phyloP scores from a whole-genome alignment of 495 filamentous ascomycete genomes.

The Entonaema liquescens region DNA sequence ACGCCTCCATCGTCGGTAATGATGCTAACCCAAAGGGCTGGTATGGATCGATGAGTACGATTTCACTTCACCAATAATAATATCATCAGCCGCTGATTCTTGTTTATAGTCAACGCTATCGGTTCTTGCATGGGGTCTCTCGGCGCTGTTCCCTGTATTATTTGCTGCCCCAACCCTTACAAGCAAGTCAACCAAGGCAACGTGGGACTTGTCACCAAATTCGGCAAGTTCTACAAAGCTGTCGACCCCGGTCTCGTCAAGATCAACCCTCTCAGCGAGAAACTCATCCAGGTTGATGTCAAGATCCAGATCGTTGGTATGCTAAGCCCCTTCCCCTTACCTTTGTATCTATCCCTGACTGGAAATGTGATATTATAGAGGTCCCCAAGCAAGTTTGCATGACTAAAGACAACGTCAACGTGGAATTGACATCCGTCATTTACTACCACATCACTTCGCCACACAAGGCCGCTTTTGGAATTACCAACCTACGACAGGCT shows the following conservation, averaged over 20 bases:
- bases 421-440: constrained; percentile 94
- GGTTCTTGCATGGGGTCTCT: constrained; percentile 79
- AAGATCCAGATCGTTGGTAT: constrained; percentile 96
- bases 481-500: constrained; percentile 91
- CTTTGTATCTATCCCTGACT: not conserved
- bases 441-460: constrained; percentile 98
- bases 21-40: constrained; percentile 82
- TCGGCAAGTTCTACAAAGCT: constrained; percentile 94
- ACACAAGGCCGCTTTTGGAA: constrained; percentile 97
- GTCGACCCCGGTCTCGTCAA: constrained; percentile 98
- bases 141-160: constrained; percentile 91
- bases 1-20: constrained; percentile 78
- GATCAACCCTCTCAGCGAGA: constrained; percentile 96
- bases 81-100: constrained; percentile 7
- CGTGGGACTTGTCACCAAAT: constrained; percentile 93
- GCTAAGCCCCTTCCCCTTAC: constrained; percentile 34
- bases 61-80: not conserved
- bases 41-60: constrained; percentile 89
- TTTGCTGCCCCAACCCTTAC: constrained; percentile 95
- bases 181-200: constrained; percentile 92
- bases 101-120: constrained; percentile 71
- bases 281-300: constrained; percentile 90
- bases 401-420: constrained; percentile 98
- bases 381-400: constrained; percentile 97
- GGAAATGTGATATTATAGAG: constrained; percentile 58